Evolutionary conservation across 2,329 filamentous ascomycete species (phyloP).

Genomic region (Aspergillus persii): DNA sequence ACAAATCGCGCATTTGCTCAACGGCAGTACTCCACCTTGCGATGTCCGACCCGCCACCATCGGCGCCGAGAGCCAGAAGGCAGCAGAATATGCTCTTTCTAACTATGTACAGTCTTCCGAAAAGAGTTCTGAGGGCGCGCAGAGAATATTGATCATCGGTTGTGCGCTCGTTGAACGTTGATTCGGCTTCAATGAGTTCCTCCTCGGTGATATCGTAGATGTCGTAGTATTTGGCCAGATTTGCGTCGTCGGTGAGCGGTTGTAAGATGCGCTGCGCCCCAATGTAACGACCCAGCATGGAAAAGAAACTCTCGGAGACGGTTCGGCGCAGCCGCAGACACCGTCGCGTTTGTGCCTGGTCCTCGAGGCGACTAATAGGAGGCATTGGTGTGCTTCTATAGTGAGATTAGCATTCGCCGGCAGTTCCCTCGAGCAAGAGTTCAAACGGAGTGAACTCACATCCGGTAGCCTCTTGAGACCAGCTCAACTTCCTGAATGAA

Average conservation of each 20-base stretch:
- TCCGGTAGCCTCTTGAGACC: slow-evolving; percentile 82
- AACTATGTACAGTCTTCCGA: slow-evolving; percentile 74
- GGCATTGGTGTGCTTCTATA: slow-evolving; percentile 80
- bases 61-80: slow-evolving; percentile 81
- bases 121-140: slow-evolving; percentile 75
- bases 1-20: slow-evolving; percentile 69
- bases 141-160: slow-evolving; percentile 76
- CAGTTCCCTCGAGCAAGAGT: slow-evolving; percentile 11
- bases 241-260: slow-evolving; percentile 71
- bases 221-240: slow-evolving; percentile 90
- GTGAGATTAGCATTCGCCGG: slow-evolving; percentile 19
- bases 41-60: slow-evolving; percentile 73
- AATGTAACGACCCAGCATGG: slow-evolving; percentile 69
- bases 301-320: slow-evolving; percentile 67
- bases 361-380: slow-evolving; percentile 88
- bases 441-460: slow-evolving; percentile 53
- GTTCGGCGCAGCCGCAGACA: slow-evolving; percentile 76
- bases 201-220: slow-evolving; percentile 76
- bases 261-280: slow-evolving; percentile 68
- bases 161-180: slow-evolving; percentile 62
- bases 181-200: slow-evolving; percentile 68
- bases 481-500: slow-evolving; percentile 94
- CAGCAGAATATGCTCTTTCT: slow-evolving; percentile 85
- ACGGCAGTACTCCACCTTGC: slow-evolving; percentile 74
- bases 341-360: slow-evolving; percentile 72